Evolutionary conservation across 768 basidiomycete genomes (phyloP), one percentile per base, ranked within the genome.

Genomic region (Tylopilus rubrobrunneus): DNA sequence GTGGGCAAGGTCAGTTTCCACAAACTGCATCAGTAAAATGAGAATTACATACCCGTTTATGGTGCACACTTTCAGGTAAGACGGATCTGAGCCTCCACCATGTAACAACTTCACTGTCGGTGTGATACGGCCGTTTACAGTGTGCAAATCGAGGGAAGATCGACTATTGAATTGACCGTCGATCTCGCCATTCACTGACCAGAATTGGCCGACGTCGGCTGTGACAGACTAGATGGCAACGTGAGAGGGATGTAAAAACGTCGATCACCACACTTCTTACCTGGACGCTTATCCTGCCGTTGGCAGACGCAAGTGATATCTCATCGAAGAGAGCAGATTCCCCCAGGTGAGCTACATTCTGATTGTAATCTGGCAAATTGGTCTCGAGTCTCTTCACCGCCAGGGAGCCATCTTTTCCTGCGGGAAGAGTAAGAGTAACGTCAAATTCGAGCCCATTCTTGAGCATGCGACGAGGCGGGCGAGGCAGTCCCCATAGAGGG

Each of bases 111-210:
- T 67, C 29, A 81, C 76, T 31, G 66, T 61, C 0, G 71, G 70
- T 4, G 62, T 46, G 56, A 85, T 76, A 5, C 45, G 61, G 0
- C 66, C 70, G 56, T 83, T 81, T 21, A 71, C 57, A n/a, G 72
- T 73, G 17, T 40, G 27, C 25, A 79, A 55, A 10, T 37, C 45
- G 27, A 85, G 67, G 4, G 66, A 65, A 1, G 71, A 65, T 14
- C 67, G 61, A 4, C 69, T 66, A 27, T 71, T 71, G 64, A 74
- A 80, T 17, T 52, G 56, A 3, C 84, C 83, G 3, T 55, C 58
- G 33, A 86, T 80, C 8, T 57, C 61, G n/a, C 73, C 74, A 46
- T 81, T 83, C 7, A 71, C 58, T 2, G 78, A 78, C n/a, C 54
- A 48, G 48, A 78, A 60, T 11, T 43, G 29, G 7, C 65, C 71